Evolutionary conservation across 2,329 filamentous ascomycete genomes (phyloP).

Genomic region (Blastomyces gilchristii): DNA sequence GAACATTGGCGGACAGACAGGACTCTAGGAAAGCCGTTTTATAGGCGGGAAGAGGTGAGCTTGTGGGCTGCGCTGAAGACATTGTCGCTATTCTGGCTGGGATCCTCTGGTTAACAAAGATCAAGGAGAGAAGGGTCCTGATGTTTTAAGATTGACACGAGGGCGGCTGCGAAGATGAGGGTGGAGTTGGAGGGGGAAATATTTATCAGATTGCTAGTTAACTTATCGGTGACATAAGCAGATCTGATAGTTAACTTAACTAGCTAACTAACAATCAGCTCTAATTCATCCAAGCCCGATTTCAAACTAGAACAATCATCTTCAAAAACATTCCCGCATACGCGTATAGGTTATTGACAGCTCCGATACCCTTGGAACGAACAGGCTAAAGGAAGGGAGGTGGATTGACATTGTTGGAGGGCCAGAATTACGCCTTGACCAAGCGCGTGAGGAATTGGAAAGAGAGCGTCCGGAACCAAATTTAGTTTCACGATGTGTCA

Average conservation of each 20-base stretch:
- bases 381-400: neutral
- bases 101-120: neutral
- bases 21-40: conserved; percentile 31
- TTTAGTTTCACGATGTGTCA: no score
- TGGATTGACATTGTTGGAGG: neutral
- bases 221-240: neutral
- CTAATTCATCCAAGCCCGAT: neutral
- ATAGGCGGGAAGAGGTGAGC: conserved; percentile 20
- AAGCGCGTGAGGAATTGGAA: neutral
- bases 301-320: no score
- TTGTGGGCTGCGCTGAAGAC: neutral
- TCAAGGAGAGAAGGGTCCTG: neutral
- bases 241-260: no score
- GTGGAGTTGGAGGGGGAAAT: neutral
- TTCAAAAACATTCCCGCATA: neutral
- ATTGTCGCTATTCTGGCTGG: neutral
- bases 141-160: neutral
- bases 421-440: no score
- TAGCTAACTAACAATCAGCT: no score
- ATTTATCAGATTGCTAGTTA: neutral
- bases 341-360: no score
- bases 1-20: conserved; percentile 32
- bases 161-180: no score
- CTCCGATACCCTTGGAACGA: neutral
- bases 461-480: no score